Evolutionary conservation across 2,329 filamentous ascomycete genomes (phyloP).

Genomic region (Ophiostoma ips): DNA sequence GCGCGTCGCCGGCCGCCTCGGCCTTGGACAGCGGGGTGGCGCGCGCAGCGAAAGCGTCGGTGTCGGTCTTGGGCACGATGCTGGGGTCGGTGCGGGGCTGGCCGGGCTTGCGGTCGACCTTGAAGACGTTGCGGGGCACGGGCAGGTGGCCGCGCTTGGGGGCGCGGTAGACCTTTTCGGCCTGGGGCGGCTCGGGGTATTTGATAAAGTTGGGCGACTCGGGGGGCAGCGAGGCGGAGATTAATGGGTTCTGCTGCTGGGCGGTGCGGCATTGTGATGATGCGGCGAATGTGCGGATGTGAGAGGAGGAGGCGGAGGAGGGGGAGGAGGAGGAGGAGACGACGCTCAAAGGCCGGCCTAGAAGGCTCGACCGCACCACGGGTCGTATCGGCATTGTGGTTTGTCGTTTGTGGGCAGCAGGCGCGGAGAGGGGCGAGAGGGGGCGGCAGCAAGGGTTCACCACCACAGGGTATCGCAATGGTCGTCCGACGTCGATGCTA

Average conservation of each 20-base stretch:
- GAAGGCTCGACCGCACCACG: slow-evolving; percentile 4
- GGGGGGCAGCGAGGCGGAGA: slow-evolving; percentile 41
- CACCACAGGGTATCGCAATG: background rate
- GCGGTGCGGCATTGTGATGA: slow-evolving; percentile 12
- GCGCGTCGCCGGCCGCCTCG: slow-evolving; percentile 22
- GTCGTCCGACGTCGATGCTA: background rate
- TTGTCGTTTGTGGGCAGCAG: slow-evolving; percentile 1
- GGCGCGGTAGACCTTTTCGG: slow-evolving; percentile 33
- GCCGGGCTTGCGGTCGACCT: slow-evolving; percentile 16
- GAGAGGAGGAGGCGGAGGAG: background rate
- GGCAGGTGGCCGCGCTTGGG: slow-evolving; percentile 67
- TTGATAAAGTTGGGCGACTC: slow-evolving; percentile 83
- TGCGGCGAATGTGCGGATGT: background rate
- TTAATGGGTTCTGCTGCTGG: slow-evolving; percentile 10
- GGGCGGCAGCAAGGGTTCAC: no score
- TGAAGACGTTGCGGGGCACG: slow-evolving; percentile 69
- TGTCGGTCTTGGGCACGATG: slow-evolving; percentile 39
- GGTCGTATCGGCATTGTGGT: slow-evolving; percentile 10
- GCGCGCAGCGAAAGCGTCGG: slow-evolving; percentile 43
- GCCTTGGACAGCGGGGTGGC: slow-evolving; percentile 41
- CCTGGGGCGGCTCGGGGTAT: slow-evolving; percentile 63
- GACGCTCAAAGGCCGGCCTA: slow-evolving; percentile 3
- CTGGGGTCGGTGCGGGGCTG: background rate
- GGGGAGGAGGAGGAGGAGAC: background rate
- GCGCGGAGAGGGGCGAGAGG: no score